These are phyloP conservation scores for Auricularia sp. DNA, from an alignment of 768 basidiomycete species.

Conservation along the genomic window DNA sequence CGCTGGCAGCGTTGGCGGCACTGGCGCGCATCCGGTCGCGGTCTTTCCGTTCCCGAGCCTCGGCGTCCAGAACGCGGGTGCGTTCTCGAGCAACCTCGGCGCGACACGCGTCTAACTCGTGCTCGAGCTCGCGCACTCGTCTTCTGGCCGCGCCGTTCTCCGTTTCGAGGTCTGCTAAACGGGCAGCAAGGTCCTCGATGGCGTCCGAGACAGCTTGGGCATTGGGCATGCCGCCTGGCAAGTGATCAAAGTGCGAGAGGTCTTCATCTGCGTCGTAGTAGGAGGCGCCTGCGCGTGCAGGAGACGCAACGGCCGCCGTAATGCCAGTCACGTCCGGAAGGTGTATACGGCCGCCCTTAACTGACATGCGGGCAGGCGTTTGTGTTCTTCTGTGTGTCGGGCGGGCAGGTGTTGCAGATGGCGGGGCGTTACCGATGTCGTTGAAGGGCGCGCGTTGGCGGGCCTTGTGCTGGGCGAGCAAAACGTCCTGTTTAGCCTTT, in stretches of 20 bases:
- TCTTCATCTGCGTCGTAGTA: constrained; percentile 40
- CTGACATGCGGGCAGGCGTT: constrained; percentile 14
- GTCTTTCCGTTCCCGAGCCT: constrained; percentile 16
- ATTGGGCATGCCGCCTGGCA: constrained; percentile 43
- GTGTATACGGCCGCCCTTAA: constrained; percentile 32
- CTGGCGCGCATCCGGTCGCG: constrained; percentile 15
- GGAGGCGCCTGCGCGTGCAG: constrained; percentile 43
- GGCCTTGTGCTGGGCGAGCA: background rate
- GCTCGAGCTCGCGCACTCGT: constrained; percentile 78
- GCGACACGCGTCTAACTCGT: constrained; percentile 75
- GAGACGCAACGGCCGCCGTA: constrained; percentile 67
- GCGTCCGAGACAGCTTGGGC: constrained; percentile 51
- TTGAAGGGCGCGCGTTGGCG: constrained; percentile 25
- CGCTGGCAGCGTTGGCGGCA: background rate
- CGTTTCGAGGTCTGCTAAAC: constrained; percentile 62
- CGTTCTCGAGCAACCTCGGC: constrained; percentile 66
- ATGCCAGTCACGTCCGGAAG: constrained; percentile 79
- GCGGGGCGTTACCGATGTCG: constrained; percentile 18
- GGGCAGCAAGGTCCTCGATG: constrained; percentile 30
- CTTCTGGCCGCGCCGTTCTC: constrained; percentile 76
- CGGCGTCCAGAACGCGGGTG: constrained; percentile 48
- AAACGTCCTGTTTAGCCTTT: constrained; percentile 20
- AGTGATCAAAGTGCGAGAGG: constrained; percentile 23
- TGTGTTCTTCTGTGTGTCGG: constrained; percentile 9
- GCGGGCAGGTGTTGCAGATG: background rate